Percentiles rank a stretch among this genome's conserved stretches.
These are phyloP conservation scores for Thermothielavioides terrestris DNA, from an alignment of 495 filamentous ascomycete genomes.

Conservation along the genomic window DNA sequence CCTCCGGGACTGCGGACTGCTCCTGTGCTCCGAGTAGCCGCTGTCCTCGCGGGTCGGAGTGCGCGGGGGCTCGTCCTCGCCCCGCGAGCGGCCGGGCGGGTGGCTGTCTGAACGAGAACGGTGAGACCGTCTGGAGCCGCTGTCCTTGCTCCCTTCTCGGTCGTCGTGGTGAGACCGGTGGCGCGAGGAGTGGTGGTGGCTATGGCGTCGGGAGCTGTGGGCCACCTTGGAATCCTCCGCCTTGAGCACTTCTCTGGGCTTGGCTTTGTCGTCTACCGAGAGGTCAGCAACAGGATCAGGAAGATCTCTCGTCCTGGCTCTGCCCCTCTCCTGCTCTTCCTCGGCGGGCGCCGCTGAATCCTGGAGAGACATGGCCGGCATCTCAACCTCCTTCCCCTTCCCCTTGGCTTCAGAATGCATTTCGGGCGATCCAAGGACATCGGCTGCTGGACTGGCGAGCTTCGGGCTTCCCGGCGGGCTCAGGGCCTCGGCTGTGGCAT, in stretches of 20 bases:
- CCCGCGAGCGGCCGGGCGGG: conserved; percentile 20
- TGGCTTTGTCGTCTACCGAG: conserved; percentile 37
- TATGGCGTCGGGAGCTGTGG: conserved; percentile 27
- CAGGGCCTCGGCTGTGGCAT: conserved; percentile 34
- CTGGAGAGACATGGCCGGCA: conserved; percentile 14
- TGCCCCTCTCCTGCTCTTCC: conserved; percentile 18
- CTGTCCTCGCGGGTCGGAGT: conserved; percentile 28
- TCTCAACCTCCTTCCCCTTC: conserved; percentile 26
- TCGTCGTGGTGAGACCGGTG: conserved; percentile 25
- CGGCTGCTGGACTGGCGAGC: conserved; percentile 18
- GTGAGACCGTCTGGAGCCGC: conserved; percentile 26
- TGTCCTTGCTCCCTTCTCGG: conserved; percentile 28
- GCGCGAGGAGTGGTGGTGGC: conserved; percentile 27
- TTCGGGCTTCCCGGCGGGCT: conserved; percentile 30
- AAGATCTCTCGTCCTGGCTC: conserved; percentile 24
- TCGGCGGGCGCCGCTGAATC: conserved; percentile 8
- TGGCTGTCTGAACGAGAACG: conserved; percentile 29
- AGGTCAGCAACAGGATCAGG: conserved; percentile 38
- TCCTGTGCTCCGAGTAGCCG: conserved; percentile 25
- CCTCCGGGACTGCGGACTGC: conserved; percentile 21
- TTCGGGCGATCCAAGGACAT: conserved; percentile 22
- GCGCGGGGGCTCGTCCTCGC: conserved; percentile 24
- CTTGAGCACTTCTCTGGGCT: conserved; percentile 20
- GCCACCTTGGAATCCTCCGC: conserved; percentile 23
- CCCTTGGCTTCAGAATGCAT: conserved; percentile 27